Percentiles rank a stretch among this genome's conserved stretches.
phyloP scores from a whole-genome alignment of 163 green algal genomes.

The Chloromonas sp. region DNA sequence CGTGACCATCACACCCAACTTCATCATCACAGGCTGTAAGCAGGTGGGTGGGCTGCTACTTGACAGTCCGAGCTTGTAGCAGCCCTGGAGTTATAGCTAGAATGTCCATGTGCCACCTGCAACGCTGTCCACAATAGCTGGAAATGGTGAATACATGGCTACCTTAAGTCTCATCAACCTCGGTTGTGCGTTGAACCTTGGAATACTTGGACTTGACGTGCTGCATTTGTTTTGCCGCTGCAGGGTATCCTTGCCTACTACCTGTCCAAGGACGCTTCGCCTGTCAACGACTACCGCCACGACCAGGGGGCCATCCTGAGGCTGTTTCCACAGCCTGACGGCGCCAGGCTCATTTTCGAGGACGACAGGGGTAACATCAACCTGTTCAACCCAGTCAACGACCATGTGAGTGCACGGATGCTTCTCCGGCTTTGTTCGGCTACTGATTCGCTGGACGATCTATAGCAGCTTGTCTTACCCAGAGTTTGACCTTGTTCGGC shows the following conservation, averaged over 20 bases:
- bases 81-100: no score
- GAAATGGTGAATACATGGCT: no score
- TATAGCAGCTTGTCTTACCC: no score
- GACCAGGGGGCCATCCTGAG: constrained; percentile 36
- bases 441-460: not conserved
- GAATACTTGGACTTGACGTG: no score
- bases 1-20: constrained; percentile 38
- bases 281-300: constrained; percentile 63
- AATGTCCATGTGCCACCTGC: no score
- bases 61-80: not conserved
- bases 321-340: constrained; percentile 49
- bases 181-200: no score
- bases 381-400: constrained; percentile 61
- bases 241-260: constrained; percentile 53
- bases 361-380: constrained; percentile 36
- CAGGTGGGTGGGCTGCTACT: constrained; percentile 4
- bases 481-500: no score
- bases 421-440: not conserved
- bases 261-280: constrained; percentile 27
- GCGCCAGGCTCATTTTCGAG: constrained; percentile 57
- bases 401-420: constrained; percentile 29
- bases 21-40: constrained; percentile 34
- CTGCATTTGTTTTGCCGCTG: not conserved
- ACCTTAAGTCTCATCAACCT: no score
- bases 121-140: no score